Evolutionary conservation across 371 early-diverging fungal genomes (phyloP).

Genomic region (Rhizopus sp.): DNA sequence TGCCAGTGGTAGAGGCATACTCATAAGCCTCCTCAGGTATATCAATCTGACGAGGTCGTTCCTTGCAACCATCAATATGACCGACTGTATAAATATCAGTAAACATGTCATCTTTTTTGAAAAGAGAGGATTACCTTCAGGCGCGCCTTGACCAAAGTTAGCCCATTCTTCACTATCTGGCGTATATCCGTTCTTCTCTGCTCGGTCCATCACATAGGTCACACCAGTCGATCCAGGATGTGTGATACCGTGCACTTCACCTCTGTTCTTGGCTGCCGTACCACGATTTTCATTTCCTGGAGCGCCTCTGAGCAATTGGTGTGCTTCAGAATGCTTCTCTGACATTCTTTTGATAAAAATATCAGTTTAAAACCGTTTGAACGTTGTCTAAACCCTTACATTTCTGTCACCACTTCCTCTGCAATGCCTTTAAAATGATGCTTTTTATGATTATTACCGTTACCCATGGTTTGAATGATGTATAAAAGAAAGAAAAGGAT

Average conservation of each 20-base stretch:
- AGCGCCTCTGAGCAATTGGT: constrained; percentile 35
- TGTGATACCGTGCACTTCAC: constrained; percentile 32
- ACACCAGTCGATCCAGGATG: constrained; percentile 56
- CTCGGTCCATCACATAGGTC: constrained; percentile 59
- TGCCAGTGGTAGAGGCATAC: constrained; percentile 49
- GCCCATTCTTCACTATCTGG: constrained; percentile 38
- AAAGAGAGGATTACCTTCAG: constrained; percentile 41
- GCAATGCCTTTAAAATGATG: no score
- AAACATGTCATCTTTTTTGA: not conserved
- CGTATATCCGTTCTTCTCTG: constrained; percentile 40
- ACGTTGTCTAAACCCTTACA: no score
- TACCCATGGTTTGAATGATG: no score
- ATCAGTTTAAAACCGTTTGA: not conserved
- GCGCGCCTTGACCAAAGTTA: constrained; percentile 60
- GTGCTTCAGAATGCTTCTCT: constrained; percentile 33
- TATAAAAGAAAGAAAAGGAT: no score
- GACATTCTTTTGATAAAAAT: constrained; percentile 2
- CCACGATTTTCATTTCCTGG: constrained; percentile 40
- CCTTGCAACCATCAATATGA: constrained; percentile 42
- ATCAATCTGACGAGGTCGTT: constrained; percentile 33
- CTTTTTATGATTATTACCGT: no score
- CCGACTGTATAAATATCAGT: constrained; percentile 26
- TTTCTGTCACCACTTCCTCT: no score
- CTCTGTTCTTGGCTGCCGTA: constrained; percentile 5
- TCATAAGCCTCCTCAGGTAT: constrained; percentile 25